Base-by-base conservation (phyloP, 2,329 filamentous ascomycete genomes). In the Magnaporthiopsis poae region DNA sequence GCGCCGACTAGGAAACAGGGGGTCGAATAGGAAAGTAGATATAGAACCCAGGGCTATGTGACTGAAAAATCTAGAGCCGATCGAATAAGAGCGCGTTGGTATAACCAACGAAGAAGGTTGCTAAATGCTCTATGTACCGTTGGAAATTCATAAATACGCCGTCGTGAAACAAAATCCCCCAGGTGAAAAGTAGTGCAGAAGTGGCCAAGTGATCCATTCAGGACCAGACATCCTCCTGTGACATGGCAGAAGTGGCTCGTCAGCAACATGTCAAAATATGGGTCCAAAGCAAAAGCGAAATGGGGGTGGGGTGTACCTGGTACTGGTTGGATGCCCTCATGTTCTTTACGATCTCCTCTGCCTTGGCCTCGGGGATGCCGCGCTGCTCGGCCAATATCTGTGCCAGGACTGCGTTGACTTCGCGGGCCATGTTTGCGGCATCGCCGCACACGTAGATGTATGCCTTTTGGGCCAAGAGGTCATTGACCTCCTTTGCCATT, bases 371-470 rank as follows among this genome's bases (percentile, higher is more conserved):
- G 1, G 91, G 83, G 67, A 98, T 84, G 64, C 90, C 90, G 66
- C 95, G 86, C 77, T 96, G 86, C 75, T 93, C 87, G 33, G 92
- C 84, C 72, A 99, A 88, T 74, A 98, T 96, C 75, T 96, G 88
- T 33, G 84, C 89, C 61, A 99, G 83, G n/a, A 92, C 87, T 31
- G 88, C 83, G 76, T 96, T 97, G 74, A 97, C 92, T 76, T 96
- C 93, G 67, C 93, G 88, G 62, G 93, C 93, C 93, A 97, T 97
- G 81, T 96, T 93, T 67, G 95, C 91, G 0, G 96, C 96, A 75
- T 99, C 95, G 80, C 95, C 95, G 74, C 96, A 99, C 67, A 99
- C 94, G 77, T 99, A 99, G 77, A 99, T 93, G 79, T 95, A 97
- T 5, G 92, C 95, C 77, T 93, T 90, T 77, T 92, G 83, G 71